Conservation (phyloP, 768 basidiomycete genomes). For the Imleria badia region DNA sequence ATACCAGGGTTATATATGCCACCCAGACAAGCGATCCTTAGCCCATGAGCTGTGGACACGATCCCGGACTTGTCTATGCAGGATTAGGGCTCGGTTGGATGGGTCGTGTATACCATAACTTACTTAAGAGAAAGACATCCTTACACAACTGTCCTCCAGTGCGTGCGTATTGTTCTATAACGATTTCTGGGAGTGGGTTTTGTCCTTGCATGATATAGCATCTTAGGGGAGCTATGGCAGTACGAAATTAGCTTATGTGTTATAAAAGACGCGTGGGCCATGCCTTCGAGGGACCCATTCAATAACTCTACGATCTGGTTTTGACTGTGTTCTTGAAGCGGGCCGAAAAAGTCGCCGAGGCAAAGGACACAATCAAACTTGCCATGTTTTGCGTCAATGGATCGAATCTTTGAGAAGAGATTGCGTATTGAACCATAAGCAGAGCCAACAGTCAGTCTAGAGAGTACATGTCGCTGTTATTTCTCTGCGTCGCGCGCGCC, state of each 20-base stretch:
- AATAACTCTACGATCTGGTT: constrained; percentile 62
- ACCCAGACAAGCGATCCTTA: constrained; percentile 84
- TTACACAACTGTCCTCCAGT: constrained; percentile 78
- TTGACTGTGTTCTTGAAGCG: constrained; percentile 39
- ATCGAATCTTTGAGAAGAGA: constrained; percentile 78
- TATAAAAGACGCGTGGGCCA: constrained; percentile 4
- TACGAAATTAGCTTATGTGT: constrained; percentile 13
- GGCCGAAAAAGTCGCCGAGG: constrained; percentile 84
- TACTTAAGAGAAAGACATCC: constrained; percentile 85
- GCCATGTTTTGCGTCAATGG: constrained; percentile 89
- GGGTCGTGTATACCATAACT: constrained; percentile 29
- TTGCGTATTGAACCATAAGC: constrained; percentile 69
- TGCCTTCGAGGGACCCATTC: constrained; percentile 67
- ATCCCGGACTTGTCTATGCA: constrained; percentile 77
- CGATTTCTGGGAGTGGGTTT: constrained; percentile 64
- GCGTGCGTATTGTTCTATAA: constrained; percentile 73
- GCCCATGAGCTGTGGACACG: constrained; percentile 73
- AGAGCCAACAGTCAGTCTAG: constrained; percentile 77
- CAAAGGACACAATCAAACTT: constrained; percentile 86
- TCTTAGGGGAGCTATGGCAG: constrained; percentile 71
- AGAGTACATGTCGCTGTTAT: neutral
- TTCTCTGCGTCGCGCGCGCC: neutral
- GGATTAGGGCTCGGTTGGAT: constrained; percentile 2
- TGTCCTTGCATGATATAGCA: constrained; percentile 94
- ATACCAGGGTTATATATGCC: constrained; percentile 68